Evolutionary conservation across 441 rosid genomes (phyloP), one percentile per base, ranked within the genome.

Genomic region (Jatropha podagrica): DNA sequence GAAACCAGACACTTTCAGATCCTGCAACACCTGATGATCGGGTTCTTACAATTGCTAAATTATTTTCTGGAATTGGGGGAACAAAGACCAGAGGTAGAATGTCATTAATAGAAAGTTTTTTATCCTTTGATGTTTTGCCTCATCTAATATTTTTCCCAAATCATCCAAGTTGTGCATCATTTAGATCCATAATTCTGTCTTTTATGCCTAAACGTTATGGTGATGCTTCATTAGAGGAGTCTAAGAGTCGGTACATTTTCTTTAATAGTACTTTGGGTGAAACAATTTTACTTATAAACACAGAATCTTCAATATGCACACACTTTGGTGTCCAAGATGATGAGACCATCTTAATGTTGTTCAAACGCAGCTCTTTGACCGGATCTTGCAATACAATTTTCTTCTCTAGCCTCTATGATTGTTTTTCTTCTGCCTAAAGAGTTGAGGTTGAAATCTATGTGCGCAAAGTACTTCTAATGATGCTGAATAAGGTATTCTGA

Each of bases 301-400:
- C 5, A 68, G 59, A 73, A 68, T 68, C 72, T 49, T 14, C 40
- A 55, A 11, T 63, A 40, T 44, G 20, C 44, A 38, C 48, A 71
- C 37, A 17, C 52, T 37, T 68, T 63, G 52, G 69, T 42, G 73
- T 62, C 66, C 73, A 23, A 68, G 44, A 41, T 5, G 44, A 65
- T 38, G 55, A 27, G 23, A 37, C 60, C 52, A 60, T 56, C 61
- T 32, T 51, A n/a, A 5, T 58, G 27, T 23, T 27, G 20, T 77
- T 69, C 62, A 62, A 70, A 71, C 65, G 9, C 52, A 49, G 61
- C 58, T 65, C 48, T 61, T 74, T 69, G 80, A 76, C 68, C 75
- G 77, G 73, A 74, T 72, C 72, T 69, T 64, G 40, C 23, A 32
- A 58, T 42, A 54, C 48, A 13, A 51, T 49, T 48, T 69, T 55